A percentile compares a stretch with the other conserved stretches of the same genome.
Evolutionary conservation across 2,329 filamentous ascomycete species (phyloP).

Genomic region (Ophiostoma tasmaniense): DNA sequence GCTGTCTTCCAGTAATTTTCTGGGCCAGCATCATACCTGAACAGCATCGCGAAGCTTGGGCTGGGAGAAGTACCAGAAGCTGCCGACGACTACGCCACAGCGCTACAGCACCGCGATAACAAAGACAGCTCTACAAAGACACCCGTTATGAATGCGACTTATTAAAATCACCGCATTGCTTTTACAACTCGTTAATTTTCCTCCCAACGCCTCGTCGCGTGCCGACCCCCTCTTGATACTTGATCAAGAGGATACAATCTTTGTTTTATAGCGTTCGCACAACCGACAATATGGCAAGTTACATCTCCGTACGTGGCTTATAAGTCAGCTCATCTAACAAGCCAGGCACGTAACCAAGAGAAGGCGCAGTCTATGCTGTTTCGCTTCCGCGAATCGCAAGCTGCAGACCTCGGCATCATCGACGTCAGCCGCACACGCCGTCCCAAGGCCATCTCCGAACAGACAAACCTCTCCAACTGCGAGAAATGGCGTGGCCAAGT

Average conservation of each 20-base stretch:
- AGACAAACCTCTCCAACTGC: constrained; percentile 74
- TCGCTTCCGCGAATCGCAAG: constrained; percentile 96
- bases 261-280: neutral
- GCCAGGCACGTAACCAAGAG: constrained; percentile 87
- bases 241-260: neutral
- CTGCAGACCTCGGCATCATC: constrained; percentile 90
- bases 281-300: neutral
- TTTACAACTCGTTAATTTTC: neutral
- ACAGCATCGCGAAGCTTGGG: neutral
- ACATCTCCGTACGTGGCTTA: neutral
- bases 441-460: constrained; percentile 81
- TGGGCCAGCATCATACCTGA: neutral
- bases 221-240: neutral
- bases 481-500: constrained; percentile 99
- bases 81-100: neutral
- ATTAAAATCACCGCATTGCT: neutral
- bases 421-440: constrained; percentile 83
- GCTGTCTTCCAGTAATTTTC: neutral
- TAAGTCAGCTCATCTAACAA: neutral
- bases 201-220: neutral
- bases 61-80: neutral
- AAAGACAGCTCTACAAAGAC: neutral
- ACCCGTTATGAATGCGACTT: neutral
- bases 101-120: neutral
- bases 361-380: constrained; percentile 99